A percentile compares a stretch with the other conserved stretches of the same genome.
Conservation (phyloP, 345 rosid species). For the Gossypium herbaceum region DNA sequence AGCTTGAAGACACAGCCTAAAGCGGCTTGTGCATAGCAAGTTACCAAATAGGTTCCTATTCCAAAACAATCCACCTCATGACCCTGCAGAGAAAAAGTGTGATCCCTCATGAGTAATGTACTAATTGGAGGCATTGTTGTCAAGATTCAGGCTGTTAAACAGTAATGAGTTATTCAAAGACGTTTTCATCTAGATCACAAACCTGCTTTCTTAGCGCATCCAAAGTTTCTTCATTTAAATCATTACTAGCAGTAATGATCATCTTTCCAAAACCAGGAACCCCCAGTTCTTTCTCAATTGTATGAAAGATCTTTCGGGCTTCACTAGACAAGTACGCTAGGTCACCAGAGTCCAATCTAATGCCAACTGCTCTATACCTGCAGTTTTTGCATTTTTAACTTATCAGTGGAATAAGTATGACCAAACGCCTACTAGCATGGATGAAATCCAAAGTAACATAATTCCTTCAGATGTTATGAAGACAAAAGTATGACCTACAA, state of each 20-base stretch:
- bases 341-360: conserved; percentile 95
- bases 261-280: conserved; percentile 69
- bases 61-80: conserved; percentile 97
- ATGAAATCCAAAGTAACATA: background rate
- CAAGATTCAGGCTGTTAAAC: background rate
- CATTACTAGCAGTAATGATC: conserved; percentile 85
- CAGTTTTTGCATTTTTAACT: conserved; percentile 25
- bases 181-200: conserved; percentile 6
- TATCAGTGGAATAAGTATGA: conserved; percentile 1
- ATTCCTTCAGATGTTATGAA: background rate
- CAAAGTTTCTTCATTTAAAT: conserved; percentile 91
- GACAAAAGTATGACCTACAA: background rate
- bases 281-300: conserved; percentile 66
- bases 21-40: conserved; percentile 94
- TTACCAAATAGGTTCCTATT: conserved; percentile 86
- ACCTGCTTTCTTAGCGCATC: conserved; percentile 98
- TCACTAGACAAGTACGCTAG: conserved; percentile 83
- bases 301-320: conserved; percentile 61
- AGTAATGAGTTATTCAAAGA: background rate
- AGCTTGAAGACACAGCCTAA: conserved; percentile 97
- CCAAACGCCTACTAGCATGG: background rate
- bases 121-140: background rate
- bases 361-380: conserved; percentile 88
- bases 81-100: conserved; percentile 44
- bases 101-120: background rate